These are phyloP conservation scores for Avena eriantha DNA, from an alignment of 176 grass and related monocot species.

Conservation along the genomic window DNA sequence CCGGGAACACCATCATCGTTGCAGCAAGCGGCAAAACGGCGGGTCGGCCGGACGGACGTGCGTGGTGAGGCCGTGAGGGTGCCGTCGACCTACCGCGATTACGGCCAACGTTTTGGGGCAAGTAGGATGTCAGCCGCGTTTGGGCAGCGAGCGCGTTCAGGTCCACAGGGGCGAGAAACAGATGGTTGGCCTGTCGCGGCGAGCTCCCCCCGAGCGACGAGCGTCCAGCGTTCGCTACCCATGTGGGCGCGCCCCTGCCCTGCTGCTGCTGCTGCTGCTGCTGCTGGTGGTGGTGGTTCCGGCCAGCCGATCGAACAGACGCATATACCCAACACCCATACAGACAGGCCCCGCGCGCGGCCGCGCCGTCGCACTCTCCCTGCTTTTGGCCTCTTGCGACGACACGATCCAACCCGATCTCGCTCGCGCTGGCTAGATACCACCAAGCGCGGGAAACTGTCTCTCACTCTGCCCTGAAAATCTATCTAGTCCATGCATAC, in stretches of 20 bases:
- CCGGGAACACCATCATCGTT: slow-evolving; percentile 1
- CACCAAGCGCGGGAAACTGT: neutral
- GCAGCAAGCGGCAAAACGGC: too few species aligned
- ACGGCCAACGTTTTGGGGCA: neutral
- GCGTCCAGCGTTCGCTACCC: slow-evolving; percentile 2
- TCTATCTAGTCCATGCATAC: neutral
- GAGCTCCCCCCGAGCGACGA: neutral
- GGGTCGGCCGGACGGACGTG: neutral
- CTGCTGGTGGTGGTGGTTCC: neutral
- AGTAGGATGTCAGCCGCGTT: neutral
- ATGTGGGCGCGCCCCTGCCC: neutral
- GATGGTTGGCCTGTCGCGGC: neutral
- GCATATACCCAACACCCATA: slow-evolving; percentile 40
- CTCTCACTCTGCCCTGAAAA: neutral
- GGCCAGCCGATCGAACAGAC: neutral
- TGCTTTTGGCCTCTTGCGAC: slow-evolving; percentile 43
- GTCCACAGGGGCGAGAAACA: neutral
- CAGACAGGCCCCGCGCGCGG: slow-evolving; percentile 13
- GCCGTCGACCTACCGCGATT: slow-evolving; percentile 1
- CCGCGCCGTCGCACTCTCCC: neutral
- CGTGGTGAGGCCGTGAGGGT: neutral
- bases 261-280: too few species aligned
- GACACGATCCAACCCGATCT: slow-evolving; percentile 29
- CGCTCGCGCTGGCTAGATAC: neutral
- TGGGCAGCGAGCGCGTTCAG: too few species aligned